Conservation (phyloP, 768 basidiomycete species). For the Trametes meyenii region DNA sequence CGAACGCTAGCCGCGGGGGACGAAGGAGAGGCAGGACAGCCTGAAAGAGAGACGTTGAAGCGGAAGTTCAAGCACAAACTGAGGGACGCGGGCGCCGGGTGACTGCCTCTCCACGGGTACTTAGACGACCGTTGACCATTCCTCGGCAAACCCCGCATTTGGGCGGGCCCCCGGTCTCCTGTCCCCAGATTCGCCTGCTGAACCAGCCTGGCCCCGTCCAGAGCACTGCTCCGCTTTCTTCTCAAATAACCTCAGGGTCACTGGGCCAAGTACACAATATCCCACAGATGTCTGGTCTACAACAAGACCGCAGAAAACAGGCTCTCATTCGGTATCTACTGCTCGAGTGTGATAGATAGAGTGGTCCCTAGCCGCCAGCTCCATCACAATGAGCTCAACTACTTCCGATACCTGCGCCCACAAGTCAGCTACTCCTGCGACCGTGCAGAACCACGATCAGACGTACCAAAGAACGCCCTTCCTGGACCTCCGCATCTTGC, state of each 20-base stretch:
- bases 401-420: slow-evolving; percentile 29
- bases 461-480: slow-evolving; percentile 85
- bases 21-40: background rate
- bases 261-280: background rate
- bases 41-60: slow-evolving; percentile 10
- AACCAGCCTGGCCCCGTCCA: background rate
- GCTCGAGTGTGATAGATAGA: slow-evolving; percentile 2
- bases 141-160: slow-evolving; percentile 16
- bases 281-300: background rate
- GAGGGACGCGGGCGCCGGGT: background rate
- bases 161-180: slow-evolving; percentile 10
- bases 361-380: slow-evolving; percentile 11
- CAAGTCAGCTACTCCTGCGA: background rate
- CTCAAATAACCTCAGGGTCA: background rate
- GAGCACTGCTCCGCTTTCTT: background rate
- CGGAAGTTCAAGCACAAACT: slow-evolving; percentile 3
- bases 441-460: background rate
- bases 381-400: slow-evolving; percentile 20
- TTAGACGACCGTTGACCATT: too few relatives aligned
- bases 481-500: slow-evolving; percentile 91
- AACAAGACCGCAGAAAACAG: slow-evolving; percentile 2
- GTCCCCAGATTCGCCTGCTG: background rate
- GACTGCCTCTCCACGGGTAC: background rate
- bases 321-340: slow-evolving; percentile 16
- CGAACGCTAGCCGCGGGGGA: slow-evolving; percentile 3